Base-by-base conservation (phyloP, 2,329 filamentous ascomycete genomes). In the Fusarium redolens region DNA sequence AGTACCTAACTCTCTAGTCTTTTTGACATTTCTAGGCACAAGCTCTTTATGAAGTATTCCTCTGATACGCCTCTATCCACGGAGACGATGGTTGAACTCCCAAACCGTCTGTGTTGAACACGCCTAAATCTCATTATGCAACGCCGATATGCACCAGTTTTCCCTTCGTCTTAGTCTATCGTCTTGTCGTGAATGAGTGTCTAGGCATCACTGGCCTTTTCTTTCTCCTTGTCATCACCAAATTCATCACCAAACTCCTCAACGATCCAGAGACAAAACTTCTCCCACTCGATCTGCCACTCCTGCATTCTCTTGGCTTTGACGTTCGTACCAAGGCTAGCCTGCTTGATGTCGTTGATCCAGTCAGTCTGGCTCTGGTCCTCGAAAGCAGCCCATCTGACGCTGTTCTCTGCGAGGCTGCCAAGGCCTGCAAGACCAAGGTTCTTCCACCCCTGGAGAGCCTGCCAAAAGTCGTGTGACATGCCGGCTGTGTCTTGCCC, bases 381-480 rank as follows among this genome's bases (percentile, higher is more conserved):
- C 79, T 97, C 94, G 76, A 95, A 97, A 28, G 92, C 92, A 13
- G 94, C 92, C 94, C 94, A 98, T 44, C 93, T 88, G 48, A 98
- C 91, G 73, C 94, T 97, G 79, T 97, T 98, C 86, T 98, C 95
- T 1, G 95, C 96, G 75, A 99, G 86, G 64, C 92, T 93, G 0
- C 93, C 96, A 58, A 98, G 83, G 0, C 95, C 96, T 15, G 93
- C 94, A 5, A 98, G 86, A 1, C 95, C 96, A 18, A 98, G 88
- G 78, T 97, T 97, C 66, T 97, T 92, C 90, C 95, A 96, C 1
- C 93, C 95, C 82, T 97, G 95, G 25, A 98, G 84, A 3, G 93
- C 92, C 82, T 97, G 94, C 94, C 94, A 98, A 82, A 97, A 97
- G 82, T 98, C 95, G 81, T 97, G 93, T 4, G 93, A 96, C 87